These are phyloP conservation scores for Cubamyces lactineus DNA, from an alignment of 768 basidiomycete genomes.

Conservation along the genomic window DNA sequence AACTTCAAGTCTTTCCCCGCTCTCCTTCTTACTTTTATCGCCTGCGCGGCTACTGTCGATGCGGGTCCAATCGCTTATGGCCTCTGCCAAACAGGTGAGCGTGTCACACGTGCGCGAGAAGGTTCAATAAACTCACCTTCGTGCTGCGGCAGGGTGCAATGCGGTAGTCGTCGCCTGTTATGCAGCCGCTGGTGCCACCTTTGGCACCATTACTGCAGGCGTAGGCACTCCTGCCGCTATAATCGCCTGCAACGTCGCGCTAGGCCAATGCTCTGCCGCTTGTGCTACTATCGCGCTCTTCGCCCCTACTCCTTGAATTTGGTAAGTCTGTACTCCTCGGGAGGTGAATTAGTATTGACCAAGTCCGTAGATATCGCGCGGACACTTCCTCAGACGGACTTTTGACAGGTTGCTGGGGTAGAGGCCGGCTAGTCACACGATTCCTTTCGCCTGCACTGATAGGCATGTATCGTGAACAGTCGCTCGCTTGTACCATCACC, in stretches of 20 bases:
- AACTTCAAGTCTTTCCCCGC: conserved; percentile 14
- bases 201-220: conserved; percentile 47
- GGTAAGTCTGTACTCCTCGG: background rate
- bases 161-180: conserved; percentile 47
- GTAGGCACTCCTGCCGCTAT: conserved; percentile 42
- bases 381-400: no score
- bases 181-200: conserved; percentile 44
- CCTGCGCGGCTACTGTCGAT: background rate
- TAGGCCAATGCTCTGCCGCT: conserved; percentile 46
- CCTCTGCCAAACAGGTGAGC: conserved; percentile 47
- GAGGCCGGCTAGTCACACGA: no score
- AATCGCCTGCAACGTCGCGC: conserved; percentile 46
- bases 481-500: no score
- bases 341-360: background rate
- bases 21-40: background rate
- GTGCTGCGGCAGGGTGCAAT: conserved; percentile 37
- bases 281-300: conserved; percentile 43
- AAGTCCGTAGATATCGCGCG: no score
- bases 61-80: conserved; percentile 45
- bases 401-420: no score
- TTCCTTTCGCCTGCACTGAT: no score
- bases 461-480: no score
- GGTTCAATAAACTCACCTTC: conserved; percentile 28
- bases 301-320: conserved; percentile 39
- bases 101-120: conserved; percentile 15